These are phyloP conservation scores for Albifimbria verrucaria DNA, from an alignment of 2,329 filamentous ascomycete genomes.

Conservation along the genomic window DNA sequence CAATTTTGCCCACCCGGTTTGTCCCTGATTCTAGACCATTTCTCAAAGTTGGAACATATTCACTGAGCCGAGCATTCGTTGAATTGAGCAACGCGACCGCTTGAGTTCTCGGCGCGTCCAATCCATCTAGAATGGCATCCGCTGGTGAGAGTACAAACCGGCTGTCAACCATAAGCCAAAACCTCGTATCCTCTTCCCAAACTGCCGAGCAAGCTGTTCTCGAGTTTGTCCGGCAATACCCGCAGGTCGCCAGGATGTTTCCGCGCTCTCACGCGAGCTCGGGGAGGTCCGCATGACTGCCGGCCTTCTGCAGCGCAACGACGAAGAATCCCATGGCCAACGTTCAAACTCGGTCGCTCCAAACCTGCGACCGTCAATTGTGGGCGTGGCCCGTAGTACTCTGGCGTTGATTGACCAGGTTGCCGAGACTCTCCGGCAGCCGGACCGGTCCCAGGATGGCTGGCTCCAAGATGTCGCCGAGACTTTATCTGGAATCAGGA, in stretches of 20 bases:
- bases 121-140: neutral
- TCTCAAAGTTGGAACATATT: too few relatives aligned
- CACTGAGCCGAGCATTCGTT: too few relatives aligned
- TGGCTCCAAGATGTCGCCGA: slow-evolving; percentile 22
- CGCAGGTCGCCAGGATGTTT: slow-evolving; percentile 18
- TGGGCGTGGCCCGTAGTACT: slow-evolving; percentile 14
- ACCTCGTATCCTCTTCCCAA: neutral
- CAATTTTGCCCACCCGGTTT: too few relatives aligned
- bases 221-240: slow-evolving; percentile 18
- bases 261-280: slow-evolving; percentile 22
- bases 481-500: slow-evolving; percentile 13
- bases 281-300: slow-evolving; percentile 21
- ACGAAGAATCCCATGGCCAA: slow-evolving; percentile 12
- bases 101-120: too few relatives aligned
- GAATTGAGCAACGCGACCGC: too few relatives aligned
- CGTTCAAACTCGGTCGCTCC: slow-evolving; percentile 8
- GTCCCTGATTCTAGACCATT: too few relatives aligned
- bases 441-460: slow-evolving; percentile 4
- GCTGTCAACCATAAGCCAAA: neutral
- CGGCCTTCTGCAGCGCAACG: slow-evolving; percentile 20
- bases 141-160: neutral
- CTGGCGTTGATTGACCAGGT: slow-evolving; percentile 16
- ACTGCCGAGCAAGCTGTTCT: slow-evolving; percentile 16
- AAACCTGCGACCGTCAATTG: slow-evolving; percentile 11
- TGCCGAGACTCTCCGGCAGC: slow-evolving; percentile 14